These are phyloP conservation scores for Trapa incisa DNA, from an alignment of 345 rosid species.

Conservation along the genomic window DNA sequence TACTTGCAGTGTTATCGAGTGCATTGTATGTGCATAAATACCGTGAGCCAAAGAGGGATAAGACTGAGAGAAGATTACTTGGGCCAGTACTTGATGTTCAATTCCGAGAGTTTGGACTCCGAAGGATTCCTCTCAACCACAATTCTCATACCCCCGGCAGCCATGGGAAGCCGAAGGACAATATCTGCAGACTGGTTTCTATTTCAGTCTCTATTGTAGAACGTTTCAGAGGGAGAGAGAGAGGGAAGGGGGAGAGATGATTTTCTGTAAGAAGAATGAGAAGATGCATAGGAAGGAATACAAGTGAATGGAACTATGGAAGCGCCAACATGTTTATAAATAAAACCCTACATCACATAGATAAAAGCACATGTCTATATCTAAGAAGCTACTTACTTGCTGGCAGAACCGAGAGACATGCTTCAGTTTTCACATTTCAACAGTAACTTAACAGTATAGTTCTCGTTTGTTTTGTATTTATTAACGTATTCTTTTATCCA, in stretches of 20 bases:
- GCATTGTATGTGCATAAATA: no score
- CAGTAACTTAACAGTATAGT: background rate
- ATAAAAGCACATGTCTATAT: no score
- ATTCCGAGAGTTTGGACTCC: conserved; percentile 47
- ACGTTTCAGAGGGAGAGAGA: no score
- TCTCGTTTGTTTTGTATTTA: no score
- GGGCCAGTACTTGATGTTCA: conserved; percentile 89
- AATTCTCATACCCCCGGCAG: conserved; percentile 27
- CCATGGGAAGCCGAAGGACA: conserved; percentile 4
- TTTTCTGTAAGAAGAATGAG: background rate
- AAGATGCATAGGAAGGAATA: background rate
- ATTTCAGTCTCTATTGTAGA: no score
- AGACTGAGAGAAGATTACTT: conserved; percentile 36
- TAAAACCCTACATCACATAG: background rate
- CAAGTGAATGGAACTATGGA: no score
- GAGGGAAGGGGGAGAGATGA: background rate
- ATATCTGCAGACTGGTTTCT: no score
- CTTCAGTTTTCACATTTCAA: background rate
- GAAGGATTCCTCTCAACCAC: conserved; percentile 62
- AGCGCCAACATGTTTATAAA: background rate
- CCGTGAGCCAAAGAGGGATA: background rate
- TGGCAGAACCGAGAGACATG: background rate
- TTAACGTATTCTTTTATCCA: no score
- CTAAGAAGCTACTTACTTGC: no score
- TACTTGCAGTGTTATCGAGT: no score